Conservation (phyloP, 495 filamentous ascomycete species). For the Thozetella sp. region DNA sequence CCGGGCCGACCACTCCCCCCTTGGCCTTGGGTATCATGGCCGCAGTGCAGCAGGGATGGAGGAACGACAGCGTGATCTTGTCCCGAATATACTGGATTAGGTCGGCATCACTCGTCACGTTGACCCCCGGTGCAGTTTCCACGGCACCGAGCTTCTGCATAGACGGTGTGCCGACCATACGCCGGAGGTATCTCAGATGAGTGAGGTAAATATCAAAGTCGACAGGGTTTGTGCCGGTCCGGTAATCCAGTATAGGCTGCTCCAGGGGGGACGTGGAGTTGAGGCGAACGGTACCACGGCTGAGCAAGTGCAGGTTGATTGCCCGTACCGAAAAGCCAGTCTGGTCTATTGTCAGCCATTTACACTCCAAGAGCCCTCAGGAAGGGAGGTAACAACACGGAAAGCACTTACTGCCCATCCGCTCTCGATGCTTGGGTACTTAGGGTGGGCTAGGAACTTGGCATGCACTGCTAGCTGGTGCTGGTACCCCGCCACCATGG, state of each 20-base stretch:
- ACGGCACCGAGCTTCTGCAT: neutral
- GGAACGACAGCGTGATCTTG: slow-evolving; percentile 1
- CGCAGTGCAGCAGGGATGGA: slow-evolving; percentile 9
- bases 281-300: slow-evolving; percentile 33
- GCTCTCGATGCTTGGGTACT: slow-evolving; percentile 19
- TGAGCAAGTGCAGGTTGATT: slow-evolving; percentile 21
- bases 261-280: slow-evolving; percentile 25
- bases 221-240: slow-evolving; percentile 21
- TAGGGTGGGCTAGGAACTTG: slow-evolving; percentile 10
- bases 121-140: slow-evolving; percentile 2
- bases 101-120: neutral
- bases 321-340: neutral
- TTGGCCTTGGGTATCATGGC: slow-evolving; percentile 13
- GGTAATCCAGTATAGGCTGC: slow-evolving; percentile 20
- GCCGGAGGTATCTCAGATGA: slow-evolving; percentile 8
- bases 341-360: too few relatives aligned
- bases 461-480: slow-evolving; percentile 18
- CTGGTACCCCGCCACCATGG: slow-evolving; percentile 20
- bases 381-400: too few relatives aligned
- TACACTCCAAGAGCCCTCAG: too few relatives aligned
- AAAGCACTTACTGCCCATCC: slow-evolving; percentile 27
- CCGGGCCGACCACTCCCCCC: slow-evolving; percentile 21
- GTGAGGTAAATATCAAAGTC: slow-evolving; percentile 18
- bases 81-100: neutral
- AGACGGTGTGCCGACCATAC: neutral